Evolutionary conservation across 2,329 filamentous ascomycete genomes (phyloP).

Genomic region (Phialophora chinensis): DNA sequence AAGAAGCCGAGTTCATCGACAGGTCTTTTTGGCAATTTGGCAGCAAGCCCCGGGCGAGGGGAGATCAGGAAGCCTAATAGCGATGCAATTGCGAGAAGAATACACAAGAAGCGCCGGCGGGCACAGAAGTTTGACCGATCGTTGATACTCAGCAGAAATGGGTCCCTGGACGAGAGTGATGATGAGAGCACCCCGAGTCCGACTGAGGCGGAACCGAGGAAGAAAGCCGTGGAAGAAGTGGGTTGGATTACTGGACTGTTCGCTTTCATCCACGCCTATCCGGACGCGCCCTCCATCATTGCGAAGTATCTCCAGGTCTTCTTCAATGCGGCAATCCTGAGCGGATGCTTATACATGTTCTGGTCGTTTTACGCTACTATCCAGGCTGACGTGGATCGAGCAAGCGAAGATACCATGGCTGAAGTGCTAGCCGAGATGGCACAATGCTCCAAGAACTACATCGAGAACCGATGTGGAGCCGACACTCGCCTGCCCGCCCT

Average conservation of each 20-base stretch:
- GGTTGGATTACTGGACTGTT: slow-evolving; percentile 55
- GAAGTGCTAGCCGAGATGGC: slow-evolving; percentile 75
- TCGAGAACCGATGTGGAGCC: slow-evolving; percentile 74
- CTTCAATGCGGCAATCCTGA: slow-evolving; percentile 58
- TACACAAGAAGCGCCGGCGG: slow-evolving; percentile 58
- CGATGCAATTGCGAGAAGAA: slow-evolving; percentile 52
- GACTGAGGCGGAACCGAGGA: slow-evolving; percentile 26
- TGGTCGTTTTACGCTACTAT: slow-evolving; percentile 74
- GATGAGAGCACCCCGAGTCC: slow-evolving; percentile 46
- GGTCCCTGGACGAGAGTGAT: slow-evolving; percentile 53
- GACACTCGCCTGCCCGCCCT: slow-evolving; percentile 74
- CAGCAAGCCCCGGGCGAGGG: slow-evolving; percentile 65
- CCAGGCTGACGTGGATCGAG: slow-evolving; percentile 74
- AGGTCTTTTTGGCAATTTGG: slow-evolving; percentile 51
- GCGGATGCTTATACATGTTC: slow-evolving; percentile 65
- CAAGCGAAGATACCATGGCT: slow-evolving; percentile 70
- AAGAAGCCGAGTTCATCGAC: slow-evolving; percentile 50
- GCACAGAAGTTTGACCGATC: slow-evolving; percentile 54
- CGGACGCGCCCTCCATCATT: slow-evolving; percentile 68
- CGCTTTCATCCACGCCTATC: slow-evolving; percentile 68
- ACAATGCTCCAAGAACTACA: slow-evolving; percentile 74
- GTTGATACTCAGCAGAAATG: slow-evolving; percentile 43
- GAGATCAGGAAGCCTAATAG: slow-evolving; percentile 63
- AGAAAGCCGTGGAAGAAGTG: slow-evolving; percentile 37
- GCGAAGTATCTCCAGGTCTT: slow-evolving; percentile 70